phyloP scores from a whole-genome alignment of 306 rosid species.

The Cyamopsis tetragonoloba region DNA sequence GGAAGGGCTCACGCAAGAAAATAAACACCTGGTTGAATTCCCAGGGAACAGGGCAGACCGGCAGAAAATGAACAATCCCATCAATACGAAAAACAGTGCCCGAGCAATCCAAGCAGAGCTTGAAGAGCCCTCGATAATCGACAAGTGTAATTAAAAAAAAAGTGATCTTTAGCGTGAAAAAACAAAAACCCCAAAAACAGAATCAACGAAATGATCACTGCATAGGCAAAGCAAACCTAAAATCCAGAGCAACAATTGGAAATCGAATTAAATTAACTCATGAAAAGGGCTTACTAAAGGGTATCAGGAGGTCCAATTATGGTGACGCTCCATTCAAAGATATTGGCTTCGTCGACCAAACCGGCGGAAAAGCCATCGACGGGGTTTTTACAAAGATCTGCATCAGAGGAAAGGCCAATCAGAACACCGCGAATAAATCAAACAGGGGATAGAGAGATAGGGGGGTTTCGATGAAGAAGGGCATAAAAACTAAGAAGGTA shows the following conservation, averaged over 20 bases:
- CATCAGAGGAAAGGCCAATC: not conserved
- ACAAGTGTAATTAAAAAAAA: not conserved
- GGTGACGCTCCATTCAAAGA: slow-evolving; percentile 95
- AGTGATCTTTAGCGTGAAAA: not conserved
- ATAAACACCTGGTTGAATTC: not conserved
- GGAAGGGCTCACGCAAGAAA: not conserved
- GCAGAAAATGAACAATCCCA: not conserved
- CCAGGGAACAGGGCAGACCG: not conserved
- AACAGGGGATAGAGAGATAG: not conserved
- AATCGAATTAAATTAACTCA: slow-evolving; percentile 15
- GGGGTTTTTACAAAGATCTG: slow-evolving; percentile 93
- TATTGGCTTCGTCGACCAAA: slow-evolving; percentile 80
- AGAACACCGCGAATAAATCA: slow-evolving; percentile 21
- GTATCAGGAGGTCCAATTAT: slow-evolving; percentile 98
- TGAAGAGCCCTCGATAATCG: too few relatives aligned
- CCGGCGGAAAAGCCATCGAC: slow-evolving; percentile 98
- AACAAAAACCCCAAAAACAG: slow-evolving; percentile 21
- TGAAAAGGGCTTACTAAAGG: slow-evolving; percentile 83
- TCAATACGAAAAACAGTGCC: not conserved
- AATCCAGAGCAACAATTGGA: not conserved
- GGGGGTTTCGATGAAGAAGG: not conserved
- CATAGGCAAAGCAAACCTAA: not conserved
- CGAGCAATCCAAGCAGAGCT: not conserved
- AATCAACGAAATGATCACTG: slow-evolving; percentile 13
- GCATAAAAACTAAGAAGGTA: too few relatives aligned